phyloP scores from a whole-genome alignment of 805 yeast genomes.

The Komagataella pseudopastoris region DNA sequence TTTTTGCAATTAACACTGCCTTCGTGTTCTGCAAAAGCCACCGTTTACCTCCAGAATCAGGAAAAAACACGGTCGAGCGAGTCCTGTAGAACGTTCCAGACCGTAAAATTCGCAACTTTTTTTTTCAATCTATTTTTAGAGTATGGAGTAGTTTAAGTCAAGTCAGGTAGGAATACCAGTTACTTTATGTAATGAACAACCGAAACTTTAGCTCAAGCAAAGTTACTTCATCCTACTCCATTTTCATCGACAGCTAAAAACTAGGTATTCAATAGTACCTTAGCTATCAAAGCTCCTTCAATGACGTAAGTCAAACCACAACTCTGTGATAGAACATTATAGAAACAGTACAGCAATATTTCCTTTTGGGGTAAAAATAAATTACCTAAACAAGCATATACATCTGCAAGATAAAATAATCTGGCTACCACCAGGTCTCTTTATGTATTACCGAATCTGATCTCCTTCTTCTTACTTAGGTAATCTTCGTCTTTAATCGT shows the following conservation, averaged over 20 bases:
- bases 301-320: background rate
- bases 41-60: background rate
- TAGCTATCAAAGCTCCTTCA: background rate
- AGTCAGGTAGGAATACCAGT: background rate
- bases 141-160: background rate
- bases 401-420: background rate
- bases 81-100: background rate
- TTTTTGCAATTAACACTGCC: background rate
- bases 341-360: background rate
- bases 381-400: background rate
- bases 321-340: background rate
- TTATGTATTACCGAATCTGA: background rate
- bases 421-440: background rate
- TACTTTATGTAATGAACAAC: background rate
- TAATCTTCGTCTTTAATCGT: no score
- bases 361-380: background rate
- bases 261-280: no score
- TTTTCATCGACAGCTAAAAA: background rate
- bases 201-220: background rate
- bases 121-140: background rate
- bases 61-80: background rate
- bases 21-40: background rate
- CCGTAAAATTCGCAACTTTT: background rate
- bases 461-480: no score
- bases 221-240: background rate